Conservation (phyloP, 108 stramenopile genomes). For the Epithemia pelagica region DNA sequence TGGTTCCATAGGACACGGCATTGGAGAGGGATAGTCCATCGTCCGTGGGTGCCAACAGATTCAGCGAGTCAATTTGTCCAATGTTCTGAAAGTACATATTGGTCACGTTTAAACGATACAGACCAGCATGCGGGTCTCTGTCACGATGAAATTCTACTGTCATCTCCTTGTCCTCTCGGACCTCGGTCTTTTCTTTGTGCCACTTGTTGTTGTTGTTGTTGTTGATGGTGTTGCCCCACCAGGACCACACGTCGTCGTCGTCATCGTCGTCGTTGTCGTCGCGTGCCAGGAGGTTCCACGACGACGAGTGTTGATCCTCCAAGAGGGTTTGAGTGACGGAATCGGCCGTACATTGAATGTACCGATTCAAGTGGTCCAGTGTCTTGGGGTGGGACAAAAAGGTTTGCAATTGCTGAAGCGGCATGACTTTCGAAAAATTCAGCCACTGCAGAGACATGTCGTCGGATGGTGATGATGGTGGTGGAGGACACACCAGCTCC, state of each 20-base stretch:
- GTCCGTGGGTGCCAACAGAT: neutral
- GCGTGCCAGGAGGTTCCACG: neutral
- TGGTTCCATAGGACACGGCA: neutral
- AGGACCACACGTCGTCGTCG: neutral
- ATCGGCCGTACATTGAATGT: neutral
- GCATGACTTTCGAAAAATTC: neutral
- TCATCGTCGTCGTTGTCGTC: neutral
- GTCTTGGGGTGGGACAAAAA: neutral
- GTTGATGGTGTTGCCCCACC: too few relatives aligned
- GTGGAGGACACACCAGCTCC: neutral
- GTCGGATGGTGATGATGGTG: neutral
- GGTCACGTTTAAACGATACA: neutral
- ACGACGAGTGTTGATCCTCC: neutral
- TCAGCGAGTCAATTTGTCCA: neutral
- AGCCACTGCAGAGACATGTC: neutral
- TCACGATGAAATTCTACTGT: too few relatives aligned
- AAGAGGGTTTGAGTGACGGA: neutral
- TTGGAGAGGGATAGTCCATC: neutral
- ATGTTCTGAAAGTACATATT: neutral
- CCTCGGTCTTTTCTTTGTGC: neutral
- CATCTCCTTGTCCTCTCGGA: neutral
- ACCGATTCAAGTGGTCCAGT: neutral
- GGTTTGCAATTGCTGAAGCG: neutral
- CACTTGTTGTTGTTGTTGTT: too few relatives aligned
- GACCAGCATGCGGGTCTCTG: too few relatives aligned